phyloP scores from a whole-genome alignment of 169 alveolate genomes.

The Cryptosporidium ryanae region DNA sequence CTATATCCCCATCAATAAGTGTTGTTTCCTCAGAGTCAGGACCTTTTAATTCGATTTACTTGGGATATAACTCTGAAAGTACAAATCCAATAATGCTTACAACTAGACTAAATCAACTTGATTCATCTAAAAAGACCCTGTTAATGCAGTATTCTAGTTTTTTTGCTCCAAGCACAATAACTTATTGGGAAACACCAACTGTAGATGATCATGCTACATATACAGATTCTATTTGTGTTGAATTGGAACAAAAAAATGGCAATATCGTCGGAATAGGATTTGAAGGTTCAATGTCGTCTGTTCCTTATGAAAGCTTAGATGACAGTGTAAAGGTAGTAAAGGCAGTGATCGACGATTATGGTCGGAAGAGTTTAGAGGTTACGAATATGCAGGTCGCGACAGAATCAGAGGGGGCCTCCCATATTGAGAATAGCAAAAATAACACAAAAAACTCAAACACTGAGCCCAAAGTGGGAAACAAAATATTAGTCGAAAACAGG shows the following conservation, averaged over 20 bases:
- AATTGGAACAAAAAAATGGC: slow-evolving; percentile 65
- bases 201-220: slow-evolving; percentile 24
- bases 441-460: neutral
- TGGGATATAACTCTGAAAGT: slow-evolving; percentile 49
- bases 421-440: neutral
- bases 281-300: slow-evolving; percentile 70
- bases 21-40: slow-evolving; percentile 48
- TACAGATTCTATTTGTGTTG: slow-evolving; percentile 73
- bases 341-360: neutral
- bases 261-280: slow-evolving; percentile 65
- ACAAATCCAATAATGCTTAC: slow-evolving; percentile 63
- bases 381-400: slow-evolving; percentile 4
- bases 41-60: slow-evolving; percentile 61
- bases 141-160: slow-evolving; percentile 55
- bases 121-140: slow-evolving; percentile 27
- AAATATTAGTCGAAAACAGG: slow-evolving; percentile 19
- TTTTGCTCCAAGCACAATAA: slow-evolving; percentile 45
- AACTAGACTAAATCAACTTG: slow-evolving; percentile 25
- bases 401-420: neutral
- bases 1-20: slow-evolving; percentile 21
- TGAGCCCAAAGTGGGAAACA: neutral
- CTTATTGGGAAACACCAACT: slow-evolving; percentile 66
- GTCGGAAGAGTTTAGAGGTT: neutral
- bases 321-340: slow-evolving; percentile 27
- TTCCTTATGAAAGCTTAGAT: slow-evolving; percentile 51